Evolutionary conservation across 176 grass and related monocot genomes (phyloP), one percentile per base, ranked within the genome.

Genomic region (Leersia perrieri): DNA sequence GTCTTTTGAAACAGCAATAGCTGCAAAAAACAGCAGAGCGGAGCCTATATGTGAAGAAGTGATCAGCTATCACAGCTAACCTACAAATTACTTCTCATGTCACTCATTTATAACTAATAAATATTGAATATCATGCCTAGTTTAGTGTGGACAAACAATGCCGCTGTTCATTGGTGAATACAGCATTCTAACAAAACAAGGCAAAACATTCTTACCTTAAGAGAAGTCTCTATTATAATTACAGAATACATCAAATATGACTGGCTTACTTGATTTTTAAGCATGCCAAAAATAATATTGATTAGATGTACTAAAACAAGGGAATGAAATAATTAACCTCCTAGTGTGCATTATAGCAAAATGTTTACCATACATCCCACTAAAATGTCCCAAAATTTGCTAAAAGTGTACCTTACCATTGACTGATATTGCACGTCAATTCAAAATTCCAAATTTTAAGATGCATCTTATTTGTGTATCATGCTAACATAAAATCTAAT

Each of bases 1-100:
- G 77, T 91, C 89, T 72, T 80, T 87, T n/a, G 89, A 91, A 87
- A 91, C 84, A 81, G 85, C 70, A 3, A 91, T 57, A 72, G 89
- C 89, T 91, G 76, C 58, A 84, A 66, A 41, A 84, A 9, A 9
- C 28, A n/a, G n/a, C n/a, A n/a, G 5, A 35, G 33, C 2, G 72
- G 13, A 85, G 15, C 7, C 3, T 36, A 38, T 51, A 70, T 33
- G 69, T 63, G n/a, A 55, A 80, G 47, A 79, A n/a, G 23, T 31
- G 76, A 61, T 4, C 47, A 69, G 11, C 40, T 77, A 14, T 31
- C 63, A 33, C 27, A 33, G 33, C 10, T 63, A 14, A 70, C 27
- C 3, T 29, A 63, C 13, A 67, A 9, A 80, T 57, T 80, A 80
- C 30, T 64, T 36, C 8, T 33, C 23, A 49, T 26, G 13, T 1